Percentiles rank a stretch among this genome's conserved stretches.
Evolutionary conservation across 352 stramenopile species (phyloP).

Genomic region (Phytophthora sp.): DNA sequence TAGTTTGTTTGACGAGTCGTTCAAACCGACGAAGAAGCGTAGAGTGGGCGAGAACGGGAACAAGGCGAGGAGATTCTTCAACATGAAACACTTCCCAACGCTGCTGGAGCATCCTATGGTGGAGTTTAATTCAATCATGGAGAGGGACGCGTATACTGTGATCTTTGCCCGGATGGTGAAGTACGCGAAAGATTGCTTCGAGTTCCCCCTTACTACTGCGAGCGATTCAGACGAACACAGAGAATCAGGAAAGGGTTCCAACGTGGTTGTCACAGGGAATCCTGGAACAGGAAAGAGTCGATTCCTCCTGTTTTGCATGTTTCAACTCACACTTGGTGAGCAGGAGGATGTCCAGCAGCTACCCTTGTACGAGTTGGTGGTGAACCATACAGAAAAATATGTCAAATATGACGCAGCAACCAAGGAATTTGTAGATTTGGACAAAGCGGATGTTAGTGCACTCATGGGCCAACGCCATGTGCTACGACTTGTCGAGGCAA

Average conservation of each 20-base stretch:
- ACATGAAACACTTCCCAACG: background rate
- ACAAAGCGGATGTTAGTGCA: background rate
- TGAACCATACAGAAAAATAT: slow-evolving; percentile 5
- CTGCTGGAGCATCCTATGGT: background rate
- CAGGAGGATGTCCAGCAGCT: slow-evolving; percentile 2
- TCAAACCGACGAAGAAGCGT: background rate
- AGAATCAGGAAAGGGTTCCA: background rate
- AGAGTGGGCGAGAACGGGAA: background rate
- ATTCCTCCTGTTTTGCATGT: slow-evolving; percentile 35
- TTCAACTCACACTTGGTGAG: slow-evolving; percentile 1
- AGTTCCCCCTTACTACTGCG: too few relatives aligned
- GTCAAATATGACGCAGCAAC: background rate
- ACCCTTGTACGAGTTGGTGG: slow-evolving; percentile 13
- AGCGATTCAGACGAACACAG: background rate
- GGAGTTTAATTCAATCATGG: background rate
- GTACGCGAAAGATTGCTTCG: background rate
- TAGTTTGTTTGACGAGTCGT: background rate
- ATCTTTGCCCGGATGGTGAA: background rate
- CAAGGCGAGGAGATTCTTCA: background rate
- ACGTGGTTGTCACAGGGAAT: slow-evolving; percentile 26
- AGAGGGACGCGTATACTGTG: background rate
- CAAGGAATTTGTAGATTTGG: slow-evolving; percentile 1
- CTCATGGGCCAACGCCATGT: background rate
- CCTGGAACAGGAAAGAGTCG: slow-evolving; percentile 28
- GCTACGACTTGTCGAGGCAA: slow-evolving; percentile 29